Conservation (phyloP, 2,329 filamentous ascomycete genomes). For the Plectosphaerella plurivora region DNA sequence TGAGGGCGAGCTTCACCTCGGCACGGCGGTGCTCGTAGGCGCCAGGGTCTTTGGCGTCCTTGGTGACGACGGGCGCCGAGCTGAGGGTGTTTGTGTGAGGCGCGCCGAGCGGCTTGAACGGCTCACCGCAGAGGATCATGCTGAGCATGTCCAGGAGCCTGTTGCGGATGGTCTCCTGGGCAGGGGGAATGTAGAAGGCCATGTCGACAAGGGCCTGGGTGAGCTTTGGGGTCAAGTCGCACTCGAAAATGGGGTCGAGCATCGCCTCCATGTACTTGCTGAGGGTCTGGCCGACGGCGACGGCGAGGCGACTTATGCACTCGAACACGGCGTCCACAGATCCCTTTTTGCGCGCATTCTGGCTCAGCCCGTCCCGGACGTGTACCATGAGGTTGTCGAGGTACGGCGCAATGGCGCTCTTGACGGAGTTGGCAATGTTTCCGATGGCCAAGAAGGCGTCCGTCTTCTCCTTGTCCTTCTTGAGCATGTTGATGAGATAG, state of each 20-base stretch:
- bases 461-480: conserved; percentile 91
- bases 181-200: conserved; percentile 96
- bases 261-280: conserved; percentile 98
- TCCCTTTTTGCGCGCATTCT: conserved; percentile 65
- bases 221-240: conserved; percentile 86
- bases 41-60: conserved; percentile 79
- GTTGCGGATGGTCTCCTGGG: conserved; percentile 90
- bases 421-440: conserved; percentile 92
- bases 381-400: conserved; percentile 91
- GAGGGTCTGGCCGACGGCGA: conserved; percentile 91
- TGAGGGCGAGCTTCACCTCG: conserved; percentile 88
- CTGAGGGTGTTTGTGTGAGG: conserved; percentile 77
- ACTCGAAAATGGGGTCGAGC: conserved; percentile 93
- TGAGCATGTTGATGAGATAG: conserved; percentile 87
- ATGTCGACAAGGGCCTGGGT: conserved; percentile 96
- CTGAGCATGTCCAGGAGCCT: conserved; percentile 92
- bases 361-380: conserved; percentile 82
- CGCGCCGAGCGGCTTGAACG: conserved; percentile 88
- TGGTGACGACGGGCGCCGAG: conserved; percentile 76
- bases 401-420: conserved; percentile 90
- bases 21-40: conserved; percentile 76
- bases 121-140: conserved; percentile 84
- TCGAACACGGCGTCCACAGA: conserved; percentile 83
- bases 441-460: conserved; percentile 94
- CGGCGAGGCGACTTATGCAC: conserved; percentile 93